Percentiles rank a stretch among this genome's conserved stretches.
Evolutionary conservation across 2,329 filamentous ascomycete species (phyloP).

Genomic region (Volutella citrinella): DNA sequence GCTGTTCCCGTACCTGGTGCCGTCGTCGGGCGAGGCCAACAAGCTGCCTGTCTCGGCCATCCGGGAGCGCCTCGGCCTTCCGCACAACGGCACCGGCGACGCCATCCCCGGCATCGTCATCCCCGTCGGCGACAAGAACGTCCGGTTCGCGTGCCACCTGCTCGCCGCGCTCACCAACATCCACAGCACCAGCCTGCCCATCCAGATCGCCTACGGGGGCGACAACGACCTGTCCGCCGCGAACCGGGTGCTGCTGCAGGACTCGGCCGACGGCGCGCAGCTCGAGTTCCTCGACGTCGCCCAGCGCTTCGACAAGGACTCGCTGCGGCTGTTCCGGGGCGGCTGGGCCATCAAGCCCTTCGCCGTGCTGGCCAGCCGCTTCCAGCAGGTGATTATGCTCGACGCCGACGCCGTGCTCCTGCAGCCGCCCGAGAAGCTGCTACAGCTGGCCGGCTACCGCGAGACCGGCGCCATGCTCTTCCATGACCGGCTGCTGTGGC

Average conservation of each 20-base stretch:
- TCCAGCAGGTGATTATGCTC: slow-evolving; percentile 35
- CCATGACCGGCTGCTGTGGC: slow-evolving; percentile 40
- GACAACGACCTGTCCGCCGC: slow-evolving; percentile 26
- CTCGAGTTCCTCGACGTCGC: slow-evolving; percentile 33
- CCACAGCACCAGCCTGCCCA: slow-evolving; percentile 29
- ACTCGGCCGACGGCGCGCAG: slow-evolving; percentile 11
- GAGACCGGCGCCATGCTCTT: slow-evolving; percentile 36
- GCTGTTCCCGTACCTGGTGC: slow-evolving; percentile 26
- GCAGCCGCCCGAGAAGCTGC: slow-evolving; percentile 31
- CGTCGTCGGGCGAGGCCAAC: neutral
- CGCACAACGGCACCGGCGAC: slow-evolving; percentile 8
- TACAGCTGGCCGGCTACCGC: slow-evolving; percentile 28
- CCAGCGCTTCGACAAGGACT: slow-evolving; percentile 30
- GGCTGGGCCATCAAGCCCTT: slow-evolving; percentile 42
- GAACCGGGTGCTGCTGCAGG: slow-evolving; percentile 23
- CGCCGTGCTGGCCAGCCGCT: slow-evolving; percentile 34
- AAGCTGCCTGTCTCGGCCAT: slow-evolving; percentile 15
- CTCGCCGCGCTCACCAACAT: slow-evolving; percentile 30
- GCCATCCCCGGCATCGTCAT: slow-evolving; percentile 33
- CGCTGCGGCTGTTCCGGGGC: slow-evolving; percentile 26
- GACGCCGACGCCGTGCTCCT: slow-evolving; percentile 40
- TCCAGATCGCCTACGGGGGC: slow-evolving; percentile 36
- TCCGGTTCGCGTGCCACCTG: slow-evolving; percentile 35
- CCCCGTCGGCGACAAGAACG: slow-evolving; percentile 27
- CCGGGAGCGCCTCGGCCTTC: slow-evolving; percentile 10